These are phyloP conservation scores for Yarrowia sp. DNA, from an alignment of 805 yeast species.

Conservation along the genomic window DNA sequence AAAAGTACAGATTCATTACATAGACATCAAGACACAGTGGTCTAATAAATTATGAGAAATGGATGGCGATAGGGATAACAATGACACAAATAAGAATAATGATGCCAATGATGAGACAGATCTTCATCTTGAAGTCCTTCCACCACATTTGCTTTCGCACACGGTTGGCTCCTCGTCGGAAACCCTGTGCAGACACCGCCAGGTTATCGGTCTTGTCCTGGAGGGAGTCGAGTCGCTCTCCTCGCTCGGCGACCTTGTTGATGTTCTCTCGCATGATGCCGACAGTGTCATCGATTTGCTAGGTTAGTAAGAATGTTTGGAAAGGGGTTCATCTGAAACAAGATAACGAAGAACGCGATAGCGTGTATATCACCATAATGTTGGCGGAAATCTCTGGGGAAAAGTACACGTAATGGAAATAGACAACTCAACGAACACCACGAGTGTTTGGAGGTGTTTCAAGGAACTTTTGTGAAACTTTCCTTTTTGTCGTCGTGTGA, in stretches of 20 bases:
- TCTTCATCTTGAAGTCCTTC: slow-evolving; percentile 94
- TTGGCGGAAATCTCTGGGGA: no score
- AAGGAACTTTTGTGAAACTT: not conserved
- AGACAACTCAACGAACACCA: no score
- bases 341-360: not conserved
- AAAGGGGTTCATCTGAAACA: not conserved
- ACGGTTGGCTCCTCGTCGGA: slow-evolving; percentile 94
- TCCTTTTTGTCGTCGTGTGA: not conserved
- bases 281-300: slow-evolving; percentile 92
- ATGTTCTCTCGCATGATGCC: slow-evolving; percentile 97
- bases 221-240: slow-evolving; percentile 87
- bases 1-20: slow-evolving; percentile 25
- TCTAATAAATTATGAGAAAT: slow-evolving; percentile 24
- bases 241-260: slow-evolving; percentile 91
- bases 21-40: slow-evolving; percentile 18
- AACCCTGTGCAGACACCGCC: slow-evolving; percentile 89
- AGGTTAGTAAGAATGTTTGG: slow-evolving; percentile 21
- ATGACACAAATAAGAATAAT: slow-evolving; percentile 51
- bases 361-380: no score
- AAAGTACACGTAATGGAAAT: no score
- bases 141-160: slow-evolving; percentile 99
- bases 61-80: slow-evolving; percentile 27
- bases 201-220: slow-evolving; percentile 92
- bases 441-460: no score
- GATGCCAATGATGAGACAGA: slow-evolving; percentile 78